Evolutionary conservation across 352 stramenopile species (phyloP), one percentile per base, ranked within the genome.

Genomic region (Globisporangium rhizosaccharum): DNA sequence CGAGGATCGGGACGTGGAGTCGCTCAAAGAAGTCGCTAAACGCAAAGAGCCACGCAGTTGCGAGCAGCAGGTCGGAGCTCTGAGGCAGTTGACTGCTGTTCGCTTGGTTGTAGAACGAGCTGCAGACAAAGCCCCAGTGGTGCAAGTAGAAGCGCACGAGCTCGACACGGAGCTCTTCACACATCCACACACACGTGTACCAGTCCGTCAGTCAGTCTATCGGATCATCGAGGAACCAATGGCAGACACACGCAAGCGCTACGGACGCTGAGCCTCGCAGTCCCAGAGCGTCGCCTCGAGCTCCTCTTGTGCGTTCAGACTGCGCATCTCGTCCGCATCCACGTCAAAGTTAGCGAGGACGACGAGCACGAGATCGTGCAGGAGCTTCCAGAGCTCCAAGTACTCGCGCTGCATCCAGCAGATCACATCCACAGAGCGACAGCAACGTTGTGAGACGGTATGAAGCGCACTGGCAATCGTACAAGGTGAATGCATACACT

Each of bases 351-450:
- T 73, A 2, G 69, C 62, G n/a, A 92, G 55, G 18, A 81, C 62
- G 6, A 88, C 66, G 20, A 89, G 56, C 58, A 87, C 73, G 53
- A 92, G 37, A 54, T 92, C 82, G 51, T 90, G 69, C 51, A 92
- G 59, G 23, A 82, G 56, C 57, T 77, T 74, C 73, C 82, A 89
- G 30, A 89, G 47, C 25, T 67, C 53, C 51, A 64, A 57, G 50
- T 70, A 71, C 61, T 89, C 79, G 9, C 52, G 58, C 82, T 89
- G 18, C 48, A 53, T 7, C 26, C 41, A 15, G 44, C 26, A 30
- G 8, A 26, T 10, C 25, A 44, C 12, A 7, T 36, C 30, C 30
- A 36, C 30, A 37, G 33, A 37, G 33, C 30, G 30, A 36, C 44
- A 30, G 10, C 33, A 45, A n/a, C 25, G 48, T 12, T 36, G 26